Evolutionary conservation across 108 stramenopile genomes (phyloP), one percentile per base, ranked within the genome.

Genomic region (Chaetoceros tenuissimus): DNA sequence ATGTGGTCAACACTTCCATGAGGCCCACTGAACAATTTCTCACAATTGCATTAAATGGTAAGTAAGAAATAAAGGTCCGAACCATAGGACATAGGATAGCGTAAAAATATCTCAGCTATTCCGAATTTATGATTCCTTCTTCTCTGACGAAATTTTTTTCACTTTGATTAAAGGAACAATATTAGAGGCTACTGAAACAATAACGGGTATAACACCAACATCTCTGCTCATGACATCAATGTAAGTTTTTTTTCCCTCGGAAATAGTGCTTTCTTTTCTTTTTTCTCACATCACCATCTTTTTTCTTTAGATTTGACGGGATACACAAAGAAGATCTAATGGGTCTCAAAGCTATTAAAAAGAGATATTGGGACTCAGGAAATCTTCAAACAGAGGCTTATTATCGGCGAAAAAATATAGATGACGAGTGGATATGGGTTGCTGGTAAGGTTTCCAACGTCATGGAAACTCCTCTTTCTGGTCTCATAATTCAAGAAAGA

Each of bases 41-140:
- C 48, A 92, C 89, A 20, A 87, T 92, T 65, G 79, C 89, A n/a
- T 62, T 82, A 68, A 80, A 92, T 74, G 89, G 89, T 91, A 72
- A 57, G 85, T 63, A 48, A 21, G 23, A 18, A n/a, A n/a, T n/a
- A n/a, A n/a, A n/a, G n/a, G n/a, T n/a, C n/a, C n/a, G n/a, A n/a
- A n/a, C n/a, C n/a, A n/a, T n/a, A n/a, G n/a, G n/a, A n/a, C n/a
- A 7, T 58, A 57, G 22, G 1, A 17, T 66, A 24, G 17, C 24
- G 25, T 24, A 34, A 17, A 17, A 10, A 51, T 47, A 24, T 24
- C 18, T 18, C 10, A 40, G 5, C 16, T 16, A 53, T 45, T 23
- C 21, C 51, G n/a, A n/a, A n/a, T n/a, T n/a, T 50, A 49, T 21
- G 22, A 13, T 43, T 25, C 3, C 57, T 19, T 59, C 47, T 52